A percentile compares a stretch with the other conserved stretches of the same genome.
Evolutionary conservation across 805 yeast species (phyloP).

Genomic region (Ogataea salicorniae): DNA sequence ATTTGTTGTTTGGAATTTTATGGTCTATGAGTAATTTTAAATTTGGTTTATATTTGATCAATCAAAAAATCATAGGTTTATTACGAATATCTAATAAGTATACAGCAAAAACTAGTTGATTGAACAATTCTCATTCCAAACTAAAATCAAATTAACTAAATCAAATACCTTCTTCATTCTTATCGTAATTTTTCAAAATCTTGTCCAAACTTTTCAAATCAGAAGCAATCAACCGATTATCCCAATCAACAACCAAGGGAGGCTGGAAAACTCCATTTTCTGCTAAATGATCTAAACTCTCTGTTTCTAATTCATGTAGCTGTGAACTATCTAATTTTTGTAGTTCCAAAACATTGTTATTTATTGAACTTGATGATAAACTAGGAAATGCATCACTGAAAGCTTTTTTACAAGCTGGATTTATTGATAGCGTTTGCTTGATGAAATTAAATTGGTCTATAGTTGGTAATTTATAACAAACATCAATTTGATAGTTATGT

Average conservation of each 20-base stretch:
- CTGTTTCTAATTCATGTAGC: conserved; percentile 7
- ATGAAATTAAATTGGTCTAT: conserved; percentile 29
- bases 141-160: not conserved
- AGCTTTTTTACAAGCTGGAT: conserved; percentile 26
- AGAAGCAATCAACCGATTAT: conserved; percentile 48
- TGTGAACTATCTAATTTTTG: conserved; percentile 10
- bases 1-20: not conserved
- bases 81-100: too few relatives aligned
- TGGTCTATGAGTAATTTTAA: not conserved
- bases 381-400: conserved; percentile 28
- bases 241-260: conserved; percentile 62
- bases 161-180: conserved; percentile 14
- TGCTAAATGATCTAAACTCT: conserved; percentile 17
- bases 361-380: conserved; percentile 8
- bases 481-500: conserved; percentile 24
- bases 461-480: conserved; percentile 22
- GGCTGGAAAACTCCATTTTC: conserved; percentile 29
- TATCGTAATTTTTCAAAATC: conserved; percentile 36
- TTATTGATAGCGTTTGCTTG: conserved; percentile 19
- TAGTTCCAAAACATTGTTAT: conserved; percentile 17
- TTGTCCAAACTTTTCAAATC: conserved; percentile 38
- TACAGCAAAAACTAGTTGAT: too few relatives aligned
- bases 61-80: too few relatives aligned
- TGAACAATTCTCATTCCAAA: too few relatives aligned
- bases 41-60: not conserved